phyloP scores from a whole-genome alignment of 2,329 filamentous ascomycete genomes.

The Ustulina deusta region DNA sequence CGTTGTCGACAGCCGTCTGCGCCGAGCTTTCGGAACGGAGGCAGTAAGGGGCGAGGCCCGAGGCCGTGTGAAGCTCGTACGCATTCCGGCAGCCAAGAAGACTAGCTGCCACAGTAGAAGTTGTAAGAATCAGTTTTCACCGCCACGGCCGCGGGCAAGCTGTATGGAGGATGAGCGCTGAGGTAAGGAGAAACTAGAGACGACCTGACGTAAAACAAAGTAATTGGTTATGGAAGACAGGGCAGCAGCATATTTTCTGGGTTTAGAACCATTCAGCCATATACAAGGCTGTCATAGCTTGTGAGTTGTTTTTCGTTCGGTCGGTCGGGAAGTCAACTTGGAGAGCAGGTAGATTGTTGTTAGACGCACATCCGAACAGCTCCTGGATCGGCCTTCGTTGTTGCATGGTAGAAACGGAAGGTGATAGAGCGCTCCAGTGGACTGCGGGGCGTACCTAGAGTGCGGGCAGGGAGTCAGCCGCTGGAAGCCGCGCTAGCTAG shows the following conservation, averaged over 20 bases:
- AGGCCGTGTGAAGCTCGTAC: constrained; percentile 42
- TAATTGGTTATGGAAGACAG: constrained; percentile 7
- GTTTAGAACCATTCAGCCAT: background rate
- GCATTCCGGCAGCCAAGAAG: constrained; percentile 41
- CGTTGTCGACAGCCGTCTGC: constrained; percentile 50
- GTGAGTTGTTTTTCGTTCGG: constrained; percentile 13
- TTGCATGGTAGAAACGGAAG: constrained; percentile 22
- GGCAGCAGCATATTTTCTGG: constrained; percentile 1
- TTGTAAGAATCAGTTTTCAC: constrained; percentile 27
- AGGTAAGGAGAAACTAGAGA: background rate
- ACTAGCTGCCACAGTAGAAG: constrained; percentile 23
- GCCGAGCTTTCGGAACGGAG: constrained; percentile 32
- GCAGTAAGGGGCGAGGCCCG: constrained; percentile 36
- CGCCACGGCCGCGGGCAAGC: constrained; percentile 27
- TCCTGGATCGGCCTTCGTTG: constrained; percentile 37
- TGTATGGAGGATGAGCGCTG: constrained; percentile 8
- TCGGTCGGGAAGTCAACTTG: constrained; percentile 1
- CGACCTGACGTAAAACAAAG: constrained; percentile 1
- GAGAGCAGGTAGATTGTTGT: constrained; percentile 14
- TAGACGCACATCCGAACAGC: constrained; percentile 10
- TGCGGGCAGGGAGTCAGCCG: constrained; percentile 36
- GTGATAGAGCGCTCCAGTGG: constrained; percentile 35
- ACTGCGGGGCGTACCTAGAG: constrained; percentile 31
- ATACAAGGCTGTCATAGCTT: background rate
- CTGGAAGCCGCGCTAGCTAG: constrained; percentile 30